Base-by-base conservation (phyloP, 148 eudicot genomes). In the Oxyria digyna region DNA sequence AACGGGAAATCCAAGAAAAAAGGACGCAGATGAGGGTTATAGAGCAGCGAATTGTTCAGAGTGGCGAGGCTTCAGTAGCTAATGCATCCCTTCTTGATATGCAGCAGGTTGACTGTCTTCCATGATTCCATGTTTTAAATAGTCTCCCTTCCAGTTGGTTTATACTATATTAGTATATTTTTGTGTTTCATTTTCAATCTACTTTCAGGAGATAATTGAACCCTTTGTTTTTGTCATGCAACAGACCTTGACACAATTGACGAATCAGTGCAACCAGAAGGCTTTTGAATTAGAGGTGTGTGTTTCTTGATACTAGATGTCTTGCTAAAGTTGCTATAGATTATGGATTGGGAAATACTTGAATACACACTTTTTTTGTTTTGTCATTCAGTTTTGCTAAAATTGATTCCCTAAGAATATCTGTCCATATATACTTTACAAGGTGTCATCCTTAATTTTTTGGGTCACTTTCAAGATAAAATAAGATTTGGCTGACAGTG, bases 271-370 rank as follows among this genome's bases (percentile, higher is more conserved):
- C 72, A 88, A 83, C 70, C 90, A 94, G 75, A 91, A 81, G 80
- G 87, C 77, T 59, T 94, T 94, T 82, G 99, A 94, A 81, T 84
- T 94, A 18, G 99, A 94, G 97, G 99, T 94, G 32, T 35, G 81
- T 74, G 42, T 37, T 69, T 37, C 20, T 59, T 59, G 35, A 17
- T 57, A 29, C 35, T 59, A 23, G 65, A 27, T 59, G 65, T 59
- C 9, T 59, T 59, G 37, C 37, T 59, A 31, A 35, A 50, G 57
- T 13, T 50, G 21, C 13, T n/a, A n/a, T n/a, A n/a, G n/a, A n/a
- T n/a, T n/a, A n/a, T n/a, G n/a, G n/a, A n/a, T n/a, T n/a, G n/a
- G n/a, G n/a, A n/a, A n/a, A n/a, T n/a, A n/a, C n/a, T n/a, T n/a
- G n/a, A n/a, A n/a, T n/a, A n/a, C n/a, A n/a, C n/a, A n/a, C n/a